A percentile compares a stretch with the other conserved stretches of the same genome.
Evolutionary conservation across 805 yeast species (phyloP).

Genomic region (Wickerhamiella allomyrinae): DNA sequence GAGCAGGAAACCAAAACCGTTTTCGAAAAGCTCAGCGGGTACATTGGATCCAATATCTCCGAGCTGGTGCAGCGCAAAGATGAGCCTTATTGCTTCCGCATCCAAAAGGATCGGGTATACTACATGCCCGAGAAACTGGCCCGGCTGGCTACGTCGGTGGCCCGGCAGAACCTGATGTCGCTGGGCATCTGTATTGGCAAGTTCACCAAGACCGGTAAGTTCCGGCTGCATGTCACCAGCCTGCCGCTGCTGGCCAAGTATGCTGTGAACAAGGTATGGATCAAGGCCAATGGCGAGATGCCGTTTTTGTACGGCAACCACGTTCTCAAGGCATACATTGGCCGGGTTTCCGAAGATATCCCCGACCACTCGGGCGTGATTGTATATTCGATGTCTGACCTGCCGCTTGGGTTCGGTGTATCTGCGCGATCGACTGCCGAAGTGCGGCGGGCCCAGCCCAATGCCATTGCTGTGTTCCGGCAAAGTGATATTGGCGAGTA

Average conservation of each 20-base stretch:
- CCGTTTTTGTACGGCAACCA: constrained; percentile 95
- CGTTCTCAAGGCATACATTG: constrained; percentile 89
- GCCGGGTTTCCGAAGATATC: constrained; percentile 91
- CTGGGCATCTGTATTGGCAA: constrained; percentile 89
- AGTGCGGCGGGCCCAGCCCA: constrained; percentile 77
- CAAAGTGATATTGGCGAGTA: constrained; percentile 97
- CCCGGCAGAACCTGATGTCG: constrained; percentile 82
- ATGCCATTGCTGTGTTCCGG: constrained; percentile 87
- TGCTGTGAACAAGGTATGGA: constrained; percentile 92
- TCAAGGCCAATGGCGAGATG: constrained; percentile 96
- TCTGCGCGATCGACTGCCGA: constrained; percentile 84
- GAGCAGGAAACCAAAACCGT: constrained; percentile 95
- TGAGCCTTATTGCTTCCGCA: constrained; percentile 85
- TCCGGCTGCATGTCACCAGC: constrained; percentile 88
- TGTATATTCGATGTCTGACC: constrained; percentile 80
- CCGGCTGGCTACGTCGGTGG: constrained; percentile 76
- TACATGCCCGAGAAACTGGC: constrained; percentile 71
- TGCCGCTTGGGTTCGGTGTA: constrained; percentile 91
- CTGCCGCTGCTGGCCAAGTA: constrained; percentile 67
- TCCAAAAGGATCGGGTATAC: constrained; percentile 93
- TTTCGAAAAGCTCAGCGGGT: constrained; percentile 89
- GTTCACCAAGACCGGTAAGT: constrained; percentile 94
- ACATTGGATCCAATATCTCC: constrained; percentile 91
- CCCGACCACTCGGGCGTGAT: constrained; percentile 97
- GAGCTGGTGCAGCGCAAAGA: constrained; percentile 66